Base-by-base conservation (phyloP, 371 early-diverging fungal species). In the Mortierella sp. region DNA sequence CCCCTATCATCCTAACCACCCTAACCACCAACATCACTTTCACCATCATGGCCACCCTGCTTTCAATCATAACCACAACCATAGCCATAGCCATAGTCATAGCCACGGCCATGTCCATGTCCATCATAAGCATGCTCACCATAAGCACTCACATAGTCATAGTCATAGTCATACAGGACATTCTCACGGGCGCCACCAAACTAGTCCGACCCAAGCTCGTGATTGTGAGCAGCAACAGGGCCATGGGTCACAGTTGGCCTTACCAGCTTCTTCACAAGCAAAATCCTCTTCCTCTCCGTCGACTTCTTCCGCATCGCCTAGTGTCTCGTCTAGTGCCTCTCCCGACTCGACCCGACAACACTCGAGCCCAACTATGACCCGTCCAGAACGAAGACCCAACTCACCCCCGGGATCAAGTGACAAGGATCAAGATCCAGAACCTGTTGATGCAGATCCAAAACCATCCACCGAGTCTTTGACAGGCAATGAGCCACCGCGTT, bases 1-100 rank as follows among this genome's bases (percentile, higher is more conserved):
- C 25, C 80, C 80, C 7, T 79, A 79, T 26, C 80, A 79, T 25
- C 80, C 80, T 15, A 79, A 70, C 25, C 80, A 79, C 44, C 80
- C 80, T n/a, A 79, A 79, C 46, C 80, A 79, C 19, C 80, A 79
- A n/a, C 80, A 79, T 46, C 80, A 79, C 26, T 79, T 79, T 45
- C 80, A 79, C 30, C 74, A 73, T 28, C 80, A 79, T 43, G 43
- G 55, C 5, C 68, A 72, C 19, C 56, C 71, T 46, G 66, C 30
- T 23, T 23, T 23, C 53, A 53, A 53, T 23, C 23, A 53, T 26
- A 53, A 53, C 53, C 53, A 53, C 5, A 37, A 60, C 18, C 57
- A 69, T 45, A 50, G 30, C 11, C 70, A 65, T 26, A 47, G 47
- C n/a, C 75, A 75, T 21, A 47, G n/a, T 0, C 75, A 75, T 28